Evolutionary conservation across 352 stramenopile genomes (phyloP).

Genomic region (Phytophthora cryptogea): DNA sequence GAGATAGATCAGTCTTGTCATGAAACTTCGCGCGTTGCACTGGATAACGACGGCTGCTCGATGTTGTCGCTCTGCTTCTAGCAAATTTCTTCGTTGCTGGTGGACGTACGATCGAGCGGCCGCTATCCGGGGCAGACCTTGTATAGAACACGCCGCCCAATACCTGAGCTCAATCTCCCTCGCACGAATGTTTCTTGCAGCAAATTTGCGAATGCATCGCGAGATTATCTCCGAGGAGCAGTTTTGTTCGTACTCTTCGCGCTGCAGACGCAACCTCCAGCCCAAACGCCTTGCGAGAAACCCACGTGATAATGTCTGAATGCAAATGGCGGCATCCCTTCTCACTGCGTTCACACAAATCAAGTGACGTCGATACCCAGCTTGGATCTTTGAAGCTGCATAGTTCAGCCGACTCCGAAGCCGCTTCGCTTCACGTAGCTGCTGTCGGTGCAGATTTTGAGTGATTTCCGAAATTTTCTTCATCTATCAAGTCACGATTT

Average conservation of each 20-base stretch:
- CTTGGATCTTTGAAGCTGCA: conserved; percentile 57
- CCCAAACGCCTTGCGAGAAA: conserved; percentile 27
- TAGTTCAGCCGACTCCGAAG: conserved; percentile 57
- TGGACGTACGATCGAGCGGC: conserved; percentile 25
- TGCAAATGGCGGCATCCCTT: conserved; percentile 35
- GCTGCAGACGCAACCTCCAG: conserved; percentile 22
- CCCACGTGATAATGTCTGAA: conserved; percentile 55
- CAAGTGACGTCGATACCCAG: conserved; percentile 39
- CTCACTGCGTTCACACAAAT: conserved; percentile 17
- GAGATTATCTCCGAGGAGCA: conserved; percentile 48
- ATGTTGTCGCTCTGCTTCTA: conserved; percentile 21
- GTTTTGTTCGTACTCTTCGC: conserved; percentile 21
- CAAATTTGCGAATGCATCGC: conserved; percentile 36
- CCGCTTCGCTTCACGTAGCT: conserved; percentile 69
- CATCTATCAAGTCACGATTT: conserved; percentile 45
- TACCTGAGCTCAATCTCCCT: conserved; percentile 34
- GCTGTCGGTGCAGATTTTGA: conserved; percentile 62
- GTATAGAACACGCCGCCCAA: conserved; percentile 49
- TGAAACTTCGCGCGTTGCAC: conserved; percentile 47
- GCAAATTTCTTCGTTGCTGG: conserved; percentile 10
- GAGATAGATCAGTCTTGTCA: conserved; percentile 80
- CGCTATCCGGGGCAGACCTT: conserved; percentile 44
- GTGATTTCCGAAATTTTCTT: conserved; percentile 79
- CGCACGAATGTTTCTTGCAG: conserved; percentile 30
- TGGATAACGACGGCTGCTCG: conserved; percentile 60